phyloP scores from a whole-genome alignment of 331 rosid genomes.

The Arachis monticola region DNA sequence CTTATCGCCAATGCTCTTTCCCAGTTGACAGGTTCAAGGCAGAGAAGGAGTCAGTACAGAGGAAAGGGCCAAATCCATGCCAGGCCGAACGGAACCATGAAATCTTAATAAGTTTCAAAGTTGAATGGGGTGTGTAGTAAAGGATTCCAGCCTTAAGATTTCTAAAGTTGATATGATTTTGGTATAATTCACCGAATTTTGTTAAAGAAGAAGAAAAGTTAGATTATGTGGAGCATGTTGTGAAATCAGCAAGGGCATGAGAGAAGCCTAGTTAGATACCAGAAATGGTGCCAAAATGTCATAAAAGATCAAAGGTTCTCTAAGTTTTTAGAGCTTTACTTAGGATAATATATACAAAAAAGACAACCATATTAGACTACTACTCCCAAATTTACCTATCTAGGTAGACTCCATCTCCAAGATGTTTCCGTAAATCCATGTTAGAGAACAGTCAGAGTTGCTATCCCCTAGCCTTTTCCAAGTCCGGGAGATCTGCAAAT shows the following conservation, averaged over 20 bases:
- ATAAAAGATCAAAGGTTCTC: constrained; percentile 24
- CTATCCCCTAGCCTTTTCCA: constrained; percentile 85
- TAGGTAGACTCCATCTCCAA: constrained; percentile 35
- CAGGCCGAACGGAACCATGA: too few relatives aligned
- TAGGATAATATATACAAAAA: constrained; percentile 43
- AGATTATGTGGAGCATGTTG: background rate
- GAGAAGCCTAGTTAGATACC: constrained; percentile 31
- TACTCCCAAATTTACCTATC: constrained; percentile 32
- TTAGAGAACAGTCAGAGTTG: background rate
- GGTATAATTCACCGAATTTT: background rate
- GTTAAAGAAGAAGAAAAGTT: background rate
- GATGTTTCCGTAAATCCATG: constrained; percentile 31
- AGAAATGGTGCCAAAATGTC: constrained; percentile 22
- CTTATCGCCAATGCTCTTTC: too few relatives aligned
- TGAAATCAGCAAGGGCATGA: constrained; percentile 16
- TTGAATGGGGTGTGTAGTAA: too few relatives aligned
- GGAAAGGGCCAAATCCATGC: too few relatives aligned
- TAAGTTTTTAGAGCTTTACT: constrained; percentile 18
- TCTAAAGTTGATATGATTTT: background rate
- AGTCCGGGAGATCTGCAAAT: constrained; percentile 88
- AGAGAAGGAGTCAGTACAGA: too few relatives aligned
- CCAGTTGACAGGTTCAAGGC: too few relatives aligned
- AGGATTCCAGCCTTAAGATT: background rate
- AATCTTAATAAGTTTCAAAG: too few relatives aligned
- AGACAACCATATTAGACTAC: constrained; percentile 21